phyloP scores from a whole-genome alignment of 352 stramenopile genomes.

The Phytophthora pisi region DNA sequence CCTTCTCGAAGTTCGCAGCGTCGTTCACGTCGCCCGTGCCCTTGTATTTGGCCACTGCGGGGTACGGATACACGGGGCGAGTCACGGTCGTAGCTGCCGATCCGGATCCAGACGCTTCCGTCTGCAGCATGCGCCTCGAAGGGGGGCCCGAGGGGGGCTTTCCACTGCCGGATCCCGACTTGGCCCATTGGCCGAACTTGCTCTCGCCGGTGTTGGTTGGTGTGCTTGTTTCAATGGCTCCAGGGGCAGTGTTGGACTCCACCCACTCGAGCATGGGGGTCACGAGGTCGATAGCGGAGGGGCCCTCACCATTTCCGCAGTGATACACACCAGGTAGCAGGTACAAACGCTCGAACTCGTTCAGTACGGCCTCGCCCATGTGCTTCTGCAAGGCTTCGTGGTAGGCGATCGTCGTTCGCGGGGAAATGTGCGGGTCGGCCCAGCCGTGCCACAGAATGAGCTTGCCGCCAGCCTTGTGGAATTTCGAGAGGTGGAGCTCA shows the following conservation, averaged over 20 bases:
- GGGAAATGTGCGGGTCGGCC: slow-evolving; percentile 55
- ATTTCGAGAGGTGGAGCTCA: slow-evolving; percentile 45
- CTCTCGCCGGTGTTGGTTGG: slow-evolving; percentile 20
- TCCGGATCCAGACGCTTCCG: slow-evolving; percentile 22
- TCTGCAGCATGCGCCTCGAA: slow-evolving; percentile 17
- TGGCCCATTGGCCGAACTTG: slow-evolving; percentile 39
- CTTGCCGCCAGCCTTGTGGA: slow-evolving; percentile 44
- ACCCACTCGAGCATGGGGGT: slow-evolving; percentile 55
- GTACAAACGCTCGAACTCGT: slow-evolving; percentile 53
- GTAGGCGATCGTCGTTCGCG: slow-evolving; percentile 49
- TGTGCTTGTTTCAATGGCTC: slow-evolving; percentile 37
- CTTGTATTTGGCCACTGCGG: slow-evolving; percentile 37
- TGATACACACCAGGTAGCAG: slow-evolving; percentile 54
- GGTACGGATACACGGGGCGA: slow-evolving; percentile 38
- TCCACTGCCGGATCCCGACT: slow-evolving; percentile 17
- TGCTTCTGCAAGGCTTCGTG: slow-evolving; percentile 42
- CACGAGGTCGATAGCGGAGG: slow-evolving; percentile 47
- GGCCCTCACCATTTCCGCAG: slow-evolving; percentile 45
- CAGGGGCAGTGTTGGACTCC: slow-evolving; percentile 34
- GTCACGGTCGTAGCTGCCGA: slow-evolving; percentile 30
- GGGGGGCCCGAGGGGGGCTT: not conserved
- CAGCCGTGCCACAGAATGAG: slow-evolving; percentile 56
- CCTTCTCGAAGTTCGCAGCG: slow-evolving; percentile 37
- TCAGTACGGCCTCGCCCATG: slow-evolving; percentile 37
- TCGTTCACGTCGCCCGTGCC: slow-evolving; percentile 34